Evolutionary conservation across 1,284 basidiomycete species (phyloP), one percentile per base, ranked within the genome.

Genomic region (Puccinia horiana): DNA sequence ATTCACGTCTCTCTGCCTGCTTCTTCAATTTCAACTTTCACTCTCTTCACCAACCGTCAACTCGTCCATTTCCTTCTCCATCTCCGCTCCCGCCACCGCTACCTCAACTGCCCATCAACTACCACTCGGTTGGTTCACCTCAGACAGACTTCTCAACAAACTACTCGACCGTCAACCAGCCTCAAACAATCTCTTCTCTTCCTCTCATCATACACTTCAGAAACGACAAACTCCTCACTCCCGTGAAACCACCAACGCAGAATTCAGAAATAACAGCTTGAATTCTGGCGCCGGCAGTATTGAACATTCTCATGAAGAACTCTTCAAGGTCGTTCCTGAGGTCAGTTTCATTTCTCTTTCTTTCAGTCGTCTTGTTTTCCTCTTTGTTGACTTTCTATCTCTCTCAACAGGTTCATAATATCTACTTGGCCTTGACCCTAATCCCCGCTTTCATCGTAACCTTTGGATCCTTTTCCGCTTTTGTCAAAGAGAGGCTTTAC

Each of bases 401-500:
- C 16, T 69, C 29, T 70, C 40, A 78, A 35, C 69, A 80, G 78
- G 54, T 69, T 37, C 69, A 32, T 44, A 58, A 49, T 37, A 72
- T 58, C 3, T 69, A 72, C 32, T 73, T 80, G 54, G 78, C 67
- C 29, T 35, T 80, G 2, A 26, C 78, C 37, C 58, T 80, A 2
- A 80, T 80, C 44, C 78, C 78, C n/a, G 78, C 78, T 35, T 80
- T 80, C 69, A 73, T 80, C 54, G 78, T 80, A 20, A 8, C 63
- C 52, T 80, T 80, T 72, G 78, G 78, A n/a, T 61, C 54, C 35
- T 80, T 80, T n/a, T 80, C 78, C 40, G 78, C 78, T 12, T 58
- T 80, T 54, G 78, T 80, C 49, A 80, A 80, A 49, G 78, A 80
- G 42, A 70, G 44, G 58, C 88, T 98, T 44, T 99, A 98, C 86